A percentile compares a stretch with the other conserved stretches of the same genome.
phyloP scores from a whole-genome alignment of 2,329 filamentous ascomycete genomes.

The Mariannaea sp. region DNA sequence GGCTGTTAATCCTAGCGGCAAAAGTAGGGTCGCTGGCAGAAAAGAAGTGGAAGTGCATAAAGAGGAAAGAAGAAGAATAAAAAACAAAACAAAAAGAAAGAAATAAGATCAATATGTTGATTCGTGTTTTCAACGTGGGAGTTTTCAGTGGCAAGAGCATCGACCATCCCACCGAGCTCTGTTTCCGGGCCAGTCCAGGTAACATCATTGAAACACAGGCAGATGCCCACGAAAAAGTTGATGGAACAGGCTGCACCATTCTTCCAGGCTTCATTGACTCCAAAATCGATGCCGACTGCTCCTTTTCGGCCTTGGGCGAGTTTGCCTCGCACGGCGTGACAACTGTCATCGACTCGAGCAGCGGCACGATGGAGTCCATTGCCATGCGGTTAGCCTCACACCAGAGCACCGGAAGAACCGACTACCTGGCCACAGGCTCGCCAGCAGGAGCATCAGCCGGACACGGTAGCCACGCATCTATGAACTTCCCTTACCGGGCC shows the following conservation, averaged over 20 bases:
- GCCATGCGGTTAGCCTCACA: slow-evolving; percentile 8
- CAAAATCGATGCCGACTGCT: slow-evolving; percentile 13
- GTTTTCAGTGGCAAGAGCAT: slow-evolving; percentile 9
- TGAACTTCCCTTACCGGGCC: not conserved
- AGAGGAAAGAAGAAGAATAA: no score
- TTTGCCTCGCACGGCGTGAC: slow-evolving; percentile 17
- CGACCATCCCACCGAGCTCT: not conserved
- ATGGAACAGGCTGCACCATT: slow-evolving; percentile 39
- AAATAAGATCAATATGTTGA: no score
- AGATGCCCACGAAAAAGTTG: slow-evolving; percentile 30
- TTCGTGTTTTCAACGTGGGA: no score
- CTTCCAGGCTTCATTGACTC: slow-evolving; percentile 25
- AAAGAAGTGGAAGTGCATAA: no score
- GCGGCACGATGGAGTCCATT: slow-evolving; percentile 10
- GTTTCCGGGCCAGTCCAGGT: slow-evolving; percentile 16
- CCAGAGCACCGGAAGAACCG: slow-evolving; percentile 5
- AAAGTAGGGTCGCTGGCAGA: no score
- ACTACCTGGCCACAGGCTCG: slow-evolving; percentile 23
- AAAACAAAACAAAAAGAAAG: no score
- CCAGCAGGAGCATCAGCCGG: no score
- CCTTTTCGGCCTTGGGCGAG: not conserved
- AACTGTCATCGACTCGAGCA: slow-evolving; percentile 24
- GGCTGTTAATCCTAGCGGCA: no score
- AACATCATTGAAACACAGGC: slow-evolving; percentile 4
- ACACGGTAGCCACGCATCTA: slow-evolving; percentile 12